phyloP scores from a whole-genome alignment of 306 rosid species.

The Macrotyloma uniflorum region DNA sequence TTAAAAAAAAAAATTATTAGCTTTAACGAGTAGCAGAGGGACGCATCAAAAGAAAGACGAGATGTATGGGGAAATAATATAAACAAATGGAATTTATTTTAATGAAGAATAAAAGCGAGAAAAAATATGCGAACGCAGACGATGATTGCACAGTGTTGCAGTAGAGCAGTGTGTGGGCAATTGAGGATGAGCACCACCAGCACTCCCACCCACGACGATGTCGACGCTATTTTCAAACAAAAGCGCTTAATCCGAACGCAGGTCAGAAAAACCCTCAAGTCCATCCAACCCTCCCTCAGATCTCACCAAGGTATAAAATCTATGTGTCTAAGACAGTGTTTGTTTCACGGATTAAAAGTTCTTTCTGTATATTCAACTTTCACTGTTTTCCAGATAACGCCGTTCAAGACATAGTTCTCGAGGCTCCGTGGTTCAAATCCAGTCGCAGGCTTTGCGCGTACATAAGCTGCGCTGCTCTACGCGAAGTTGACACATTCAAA shows the following conservation, averaged over 20 bases:
- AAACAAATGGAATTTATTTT: background rate
- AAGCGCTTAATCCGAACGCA: slow-evolving; percentile 66
- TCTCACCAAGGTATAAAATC: slow-evolving; percentile 66
- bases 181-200: slow-evolving; percentile 34
- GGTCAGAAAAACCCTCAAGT: slow-evolving; percentile 72
- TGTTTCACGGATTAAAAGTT: background rate
- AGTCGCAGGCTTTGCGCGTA: slow-evolving; percentile 74
- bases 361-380: background rate
- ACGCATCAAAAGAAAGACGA: background rate
- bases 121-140: background rate
- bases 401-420: slow-evolving; percentile 68
- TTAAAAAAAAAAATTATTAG: background rate
- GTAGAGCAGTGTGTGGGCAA: slow-evolving; percentile 3
- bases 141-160: background rate
- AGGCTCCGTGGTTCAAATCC: slow-evolving; percentile 86
- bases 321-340: background rate
- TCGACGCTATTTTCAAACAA: slow-evolving; percentile 67
- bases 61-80: background rate
- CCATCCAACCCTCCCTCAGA: slow-evolving; percentile 71
- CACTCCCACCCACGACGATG: slow-evolving; percentile 31
- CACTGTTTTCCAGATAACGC: slow-evolving; percentile 52
- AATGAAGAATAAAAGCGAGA: background rate
- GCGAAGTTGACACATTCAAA: slow-evolving; percentile 83
- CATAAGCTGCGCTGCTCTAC: slow-evolving; percentile 80
- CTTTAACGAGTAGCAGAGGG: background rate